These are phyloP conservation scores for Daucus carota DNA, from an alignment of 129 eudicot species.

Conservation along the genomic window DH1_v3.0 NC_030385.2:39144501-39145000, in stretches of 20 bases:
- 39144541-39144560: slow-evolving; percentile 17
- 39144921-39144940: slow-evolving; percentile 22
- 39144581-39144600: slow-evolving; percentile 15
- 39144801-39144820: slow-evolving; percentile 65
- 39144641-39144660: slow-evolving; percentile 26
- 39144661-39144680: slow-evolving; percentile 28
- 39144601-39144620: slow-evolving; percentile 27
- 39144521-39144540: slow-evolving; percentile 12
- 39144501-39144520: slow-evolving; percentile 25
- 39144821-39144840: slow-evolving; percentile 92
- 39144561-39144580: slow-evolving; percentile 11
- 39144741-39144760: not conserved
- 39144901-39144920: slow-evolving; percentile 23
- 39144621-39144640: slow-evolving; percentile 27
- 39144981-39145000: slow-evolving; percentile 34
- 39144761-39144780: not conserved
- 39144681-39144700: slow-evolving; percentile 78
- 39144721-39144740: not conserved
- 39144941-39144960: slow-evolving; percentile 28
- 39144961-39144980: slow-evolving; percentile 24
- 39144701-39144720: slow-evolving; percentile 19
- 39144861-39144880: slow-evolving; percentile 58
- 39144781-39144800: slow-evolving; percentile 90
- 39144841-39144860: slow-evolving; percentile 88
- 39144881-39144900: slow-evolving; percentile 15